phyloP scores from a whole-genome alignment of 2,329 filamentous ascomycete species.

The Acephala macrosclerotiorum region DNA sequence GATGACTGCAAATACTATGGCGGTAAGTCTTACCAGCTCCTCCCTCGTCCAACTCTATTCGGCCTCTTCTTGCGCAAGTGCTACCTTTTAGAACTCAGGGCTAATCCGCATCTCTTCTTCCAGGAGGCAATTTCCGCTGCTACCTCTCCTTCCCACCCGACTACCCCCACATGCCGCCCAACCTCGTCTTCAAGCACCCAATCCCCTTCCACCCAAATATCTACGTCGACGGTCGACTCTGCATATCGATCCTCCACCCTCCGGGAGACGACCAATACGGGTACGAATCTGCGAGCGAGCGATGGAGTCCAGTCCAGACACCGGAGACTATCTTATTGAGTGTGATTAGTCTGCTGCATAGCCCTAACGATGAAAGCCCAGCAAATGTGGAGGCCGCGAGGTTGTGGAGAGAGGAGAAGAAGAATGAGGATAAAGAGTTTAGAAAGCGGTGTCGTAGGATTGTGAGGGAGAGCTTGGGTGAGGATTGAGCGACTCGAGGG shows the following conservation, averaged over 20 bases:
- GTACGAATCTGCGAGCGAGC: conserved; percentile 88
- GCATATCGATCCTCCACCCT: conserved; percentile 96
- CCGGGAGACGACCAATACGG: conserved; percentile 94
- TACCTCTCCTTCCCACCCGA: conserved; percentile 81
- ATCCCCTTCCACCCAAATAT: conserved; percentile 95
- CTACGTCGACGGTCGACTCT: conserved; percentile 86
- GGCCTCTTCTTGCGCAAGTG: conserved; percentile 67
- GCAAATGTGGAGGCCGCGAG: conserved; percentile 94
- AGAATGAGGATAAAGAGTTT: conserved; percentile 72
- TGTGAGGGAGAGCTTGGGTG: conserved; percentile 82
- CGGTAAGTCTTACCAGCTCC: conserved; percentile 50
- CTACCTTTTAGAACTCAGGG: conserved; percentile 24
- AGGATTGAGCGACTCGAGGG: conserved; percentile 56
- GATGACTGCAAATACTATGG: conserved; percentile 84
- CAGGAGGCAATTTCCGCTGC: conserved; percentile 92
- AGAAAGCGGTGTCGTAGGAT: conserved; percentile 78
- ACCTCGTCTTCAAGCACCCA: conserved; percentile 84
- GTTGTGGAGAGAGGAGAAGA: conserved; percentile 81
- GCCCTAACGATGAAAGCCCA: conserved; percentile 93
- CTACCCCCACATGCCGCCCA: conserved; percentile 89
- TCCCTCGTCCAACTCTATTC: background rate
- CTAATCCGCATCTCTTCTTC: background rate
- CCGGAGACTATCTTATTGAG: conserved; percentile 93
- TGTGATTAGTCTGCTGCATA: conserved; percentile 90
- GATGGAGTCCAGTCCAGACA: conserved; percentile 94